A percentile compares a stretch with the other conserved stretches of the same genome.
These are phyloP conservation scores for Tolypocladium paradoxum DNA, from an alignment of 2,329 filamentous ascomycete genomes.

Conservation along the genomic window DNA sequence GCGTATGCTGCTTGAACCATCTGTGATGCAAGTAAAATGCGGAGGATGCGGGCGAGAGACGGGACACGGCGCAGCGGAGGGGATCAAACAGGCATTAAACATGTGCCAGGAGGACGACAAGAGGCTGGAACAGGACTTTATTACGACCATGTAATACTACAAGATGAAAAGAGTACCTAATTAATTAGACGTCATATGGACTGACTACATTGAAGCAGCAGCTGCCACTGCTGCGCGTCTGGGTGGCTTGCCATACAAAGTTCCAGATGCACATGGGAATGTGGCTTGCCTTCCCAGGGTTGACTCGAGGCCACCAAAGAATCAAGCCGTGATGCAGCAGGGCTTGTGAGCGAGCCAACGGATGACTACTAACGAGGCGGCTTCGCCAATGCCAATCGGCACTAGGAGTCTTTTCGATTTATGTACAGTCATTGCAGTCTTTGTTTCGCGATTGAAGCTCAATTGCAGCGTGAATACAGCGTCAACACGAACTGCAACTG, in stretches of 20 bases:
- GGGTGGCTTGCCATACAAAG: not conserved
- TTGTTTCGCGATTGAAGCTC: not conserved
- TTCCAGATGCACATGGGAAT: no score
- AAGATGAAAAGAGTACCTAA: not conserved
- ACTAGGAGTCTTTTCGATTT: no score
- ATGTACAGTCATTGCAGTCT: not conserved
- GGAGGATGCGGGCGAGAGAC: no score
- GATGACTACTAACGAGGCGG: not conserved
- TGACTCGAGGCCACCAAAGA: not conserved
- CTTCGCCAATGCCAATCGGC: not conserved
- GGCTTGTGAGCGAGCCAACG: not conserved
- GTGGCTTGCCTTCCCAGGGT: not conserved
- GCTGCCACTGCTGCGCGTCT: not conserved
- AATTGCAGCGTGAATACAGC: not conserved
- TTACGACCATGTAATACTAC: not conserved
- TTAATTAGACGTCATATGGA: not conserved
- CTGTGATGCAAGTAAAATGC: no score
- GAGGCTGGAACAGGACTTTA: not conserved
- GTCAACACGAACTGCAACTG: not conserved
- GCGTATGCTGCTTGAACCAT: constrained; percentile 1
- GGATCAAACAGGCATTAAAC: not conserved
- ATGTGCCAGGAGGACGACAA: not conserved
- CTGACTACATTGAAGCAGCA: not conserved
- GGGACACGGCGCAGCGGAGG: not conserved
- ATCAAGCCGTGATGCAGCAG: no score